Evolutionary conservation across 2,329 filamentous ascomycete species (phyloP).

Genomic region (Beauveria rudraprayagi): DNA sequence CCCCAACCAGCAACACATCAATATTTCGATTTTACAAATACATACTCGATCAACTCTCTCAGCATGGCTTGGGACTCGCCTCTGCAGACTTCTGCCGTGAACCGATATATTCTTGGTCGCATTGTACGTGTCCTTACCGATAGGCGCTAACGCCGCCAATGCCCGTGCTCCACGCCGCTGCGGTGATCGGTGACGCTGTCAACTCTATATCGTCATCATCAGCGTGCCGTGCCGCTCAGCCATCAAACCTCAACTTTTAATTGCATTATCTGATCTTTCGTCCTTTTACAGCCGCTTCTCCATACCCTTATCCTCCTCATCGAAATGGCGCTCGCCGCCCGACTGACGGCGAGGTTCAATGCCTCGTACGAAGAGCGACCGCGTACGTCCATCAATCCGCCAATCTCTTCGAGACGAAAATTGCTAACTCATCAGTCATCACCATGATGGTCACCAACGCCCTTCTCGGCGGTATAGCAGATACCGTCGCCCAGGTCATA

Average conservation of each 20-base stretch:
- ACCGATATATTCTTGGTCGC: slow-evolving; percentile 64
- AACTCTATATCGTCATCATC: neutral
- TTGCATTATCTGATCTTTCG: slow-evolving; percentile 15
- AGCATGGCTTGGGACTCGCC: slow-evolving; percentile 8
- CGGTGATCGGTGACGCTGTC: neutral
- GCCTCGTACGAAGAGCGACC: slow-evolving; percentile 87
- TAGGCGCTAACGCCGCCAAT: slow-evolving; percentile 1
- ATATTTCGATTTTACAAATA: neutral
- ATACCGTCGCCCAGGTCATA: slow-evolving; percentile 90
- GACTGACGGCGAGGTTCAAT: slow-evolving; percentile 83
- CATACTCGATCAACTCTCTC: neutral
- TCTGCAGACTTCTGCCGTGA: slow-evolving; percentile 18
- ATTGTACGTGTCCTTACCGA: slow-evolving; percentile 48
- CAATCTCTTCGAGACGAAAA: neutral
- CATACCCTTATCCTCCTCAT: slow-evolving; percentile 78
- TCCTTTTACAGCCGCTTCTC: slow-evolving; percentile 62
- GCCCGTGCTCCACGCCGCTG: slow-evolving; percentile 1
- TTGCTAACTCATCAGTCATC: slow-evolving; percentile 50
- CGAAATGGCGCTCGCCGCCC: slow-evolving; percentile 78
- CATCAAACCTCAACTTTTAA: slow-evolving; percentile 13
- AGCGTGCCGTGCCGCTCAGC: neutral
- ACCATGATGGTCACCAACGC: slow-evolving; percentile 99
- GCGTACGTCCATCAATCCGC: slow-evolving; percentile 39
- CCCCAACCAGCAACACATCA: neutral
- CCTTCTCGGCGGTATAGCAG: slow-evolving; percentile 87